Percentiles rank a stretch among this genome's conserved stretches.
Evolutionary conservation across 2,329 filamentous ascomycete genomes (phyloP).

Genomic region (Aspergillus oerlinghausenensis): DNA sequence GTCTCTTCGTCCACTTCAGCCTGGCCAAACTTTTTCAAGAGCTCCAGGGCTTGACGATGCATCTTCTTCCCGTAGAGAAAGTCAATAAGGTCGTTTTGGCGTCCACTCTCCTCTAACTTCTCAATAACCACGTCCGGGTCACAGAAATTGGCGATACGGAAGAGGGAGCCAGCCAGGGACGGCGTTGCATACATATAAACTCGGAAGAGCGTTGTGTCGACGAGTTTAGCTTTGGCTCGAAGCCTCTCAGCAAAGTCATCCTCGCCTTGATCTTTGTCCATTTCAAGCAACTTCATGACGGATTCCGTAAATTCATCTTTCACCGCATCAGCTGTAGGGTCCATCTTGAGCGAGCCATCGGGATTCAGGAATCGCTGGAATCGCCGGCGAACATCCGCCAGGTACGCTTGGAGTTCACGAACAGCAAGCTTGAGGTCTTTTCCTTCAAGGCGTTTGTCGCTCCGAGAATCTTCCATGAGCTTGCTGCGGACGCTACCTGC

Average conservation of each 20-base stretch:
- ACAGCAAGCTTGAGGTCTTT: slow-evolving; percentile 81
- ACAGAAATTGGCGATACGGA: slow-evolving; percentile 95
- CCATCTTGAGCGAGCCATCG: slow-evolving; percentile 48
- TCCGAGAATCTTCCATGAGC: slow-evolving; percentile 21
- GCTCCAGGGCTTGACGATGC: slow-evolving; percentile 77
- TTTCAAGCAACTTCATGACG: slow-evolving; percentile 44
- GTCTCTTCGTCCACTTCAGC: slow-evolving; percentile 39
- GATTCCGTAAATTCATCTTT: slow-evolving; percentile 40
- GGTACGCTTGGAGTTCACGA: slow-evolving; percentile 76
- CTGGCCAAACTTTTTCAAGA: slow-evolving; percentile 76
- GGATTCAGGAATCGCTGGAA: slow-evolving; percentile 58
- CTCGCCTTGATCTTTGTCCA: slow-evolving; percentile 47
- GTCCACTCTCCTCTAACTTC: slow-evolving; percentile 78
- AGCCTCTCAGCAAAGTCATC: slow-evolving; percentile 66
- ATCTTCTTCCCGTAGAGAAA: slow-evolving; percentile 95
- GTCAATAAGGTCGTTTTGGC: slow-evolving; percentile 93
- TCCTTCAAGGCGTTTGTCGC: slow-evolving; percentile 52
- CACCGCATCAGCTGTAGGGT: slow-evolving; percentile 26
- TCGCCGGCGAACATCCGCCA: slow-evolving; percentile 73
- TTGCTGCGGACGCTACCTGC: slow-evolving; percentile 35
- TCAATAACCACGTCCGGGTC: slow-evolving; percentile 94
- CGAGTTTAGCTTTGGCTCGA: slow-evolving; percentile 70
- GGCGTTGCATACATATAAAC: slow-evolving; percentile 92
- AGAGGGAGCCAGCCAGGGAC: slow-evolving; percentile 78
- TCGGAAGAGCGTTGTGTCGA: slow-evolving; percentile 91